Evolutionary conservation across 1,284 basidiomycete genomes (phyloP).

Genomic region (Sporisorium exsertum): DNA sequence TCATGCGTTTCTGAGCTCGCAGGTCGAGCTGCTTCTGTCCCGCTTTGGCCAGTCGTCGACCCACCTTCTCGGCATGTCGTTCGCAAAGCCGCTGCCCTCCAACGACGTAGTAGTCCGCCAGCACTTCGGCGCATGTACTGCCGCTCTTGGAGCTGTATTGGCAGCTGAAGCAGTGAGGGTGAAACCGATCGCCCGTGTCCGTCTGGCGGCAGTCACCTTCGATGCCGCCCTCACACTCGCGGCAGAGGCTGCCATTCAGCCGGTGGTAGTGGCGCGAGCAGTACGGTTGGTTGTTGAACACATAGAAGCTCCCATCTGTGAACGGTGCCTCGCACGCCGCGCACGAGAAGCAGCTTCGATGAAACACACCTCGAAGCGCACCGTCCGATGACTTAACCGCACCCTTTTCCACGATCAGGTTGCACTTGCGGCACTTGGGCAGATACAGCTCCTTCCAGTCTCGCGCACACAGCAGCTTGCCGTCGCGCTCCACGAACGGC

Average conservation of each 20-base stretch:
- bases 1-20: slow-evolving; percentile 47
- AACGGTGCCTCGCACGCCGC: slow-evolving; percentile 56
- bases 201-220: slow-evolving; percentile 61
- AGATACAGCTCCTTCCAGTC: slow-evolving; percentile 61
- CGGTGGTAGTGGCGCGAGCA: slow-evolving; percentile 55
- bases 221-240: slow-evolving; percentile 53
- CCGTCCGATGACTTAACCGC: slow-evolving; percentile 62
- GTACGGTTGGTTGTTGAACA: slow-evolving; percentile 59
- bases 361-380: slow-evolving; percentile 56
- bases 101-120: slow-evolving; percentile 49
- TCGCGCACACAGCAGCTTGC: slow-evolving; percentile 53
- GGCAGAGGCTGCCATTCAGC: slow-evolving; percentile 57
- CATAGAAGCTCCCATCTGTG: slow-evolving; percentile 57
- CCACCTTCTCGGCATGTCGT: slow-evolving; percentile 47
- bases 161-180: slow-evolving; percentile 56
- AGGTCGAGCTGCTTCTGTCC: slow-evolving; percentile 37
- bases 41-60: slow-evolving; percentile 28
- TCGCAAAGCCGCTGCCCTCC: slow-evolving; percentile 53
- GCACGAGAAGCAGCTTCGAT: slow-evolving; percentile 57
- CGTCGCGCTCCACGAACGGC: slow-evolving; percentile 57
- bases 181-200: slow-evolving; percentile 56
- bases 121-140: slow-evolving; percentile 20
- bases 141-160: slow-evolving; percentile 44
- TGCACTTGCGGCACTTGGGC: slow-evolving; percentile 60
- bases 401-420: slow-evolving; percentile 43